Percentiles rank a stretch among this genome's conserved stretches.
Conservation (phyloP, 2,329 filamentous ascomycete species). For the Cryphonectria radicalis region DNA sequence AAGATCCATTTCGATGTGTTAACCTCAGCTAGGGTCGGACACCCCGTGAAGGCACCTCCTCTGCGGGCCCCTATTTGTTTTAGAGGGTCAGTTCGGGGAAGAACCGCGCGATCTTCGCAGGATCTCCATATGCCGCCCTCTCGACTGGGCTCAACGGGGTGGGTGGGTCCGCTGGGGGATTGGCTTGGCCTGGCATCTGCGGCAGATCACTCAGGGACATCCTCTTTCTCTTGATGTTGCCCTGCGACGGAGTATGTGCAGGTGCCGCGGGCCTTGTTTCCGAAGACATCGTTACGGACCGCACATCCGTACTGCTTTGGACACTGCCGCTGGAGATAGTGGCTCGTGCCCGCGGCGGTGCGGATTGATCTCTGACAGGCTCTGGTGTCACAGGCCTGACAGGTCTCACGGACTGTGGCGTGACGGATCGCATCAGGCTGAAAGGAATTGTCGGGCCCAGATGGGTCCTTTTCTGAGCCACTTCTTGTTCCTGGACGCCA, state of each 20-base stretch:
- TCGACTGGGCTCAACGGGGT: conserved; percentile 36
- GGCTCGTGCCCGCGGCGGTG: conserved; percentile 17
- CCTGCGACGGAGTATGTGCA: conserved; percentile 37
- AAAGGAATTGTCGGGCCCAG: conserved; percentile 39
- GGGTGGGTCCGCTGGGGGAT: conserved; percentile 28
- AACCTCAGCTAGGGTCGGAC: not conserved
- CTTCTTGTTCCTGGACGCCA: conserved; percentile 22
- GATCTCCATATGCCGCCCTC: conserved; percentile 43
- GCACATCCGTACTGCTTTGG: conserved; percentile 29
- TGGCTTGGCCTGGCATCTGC: conserved; percentile 22
- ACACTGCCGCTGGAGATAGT: conserved; percentile 9
- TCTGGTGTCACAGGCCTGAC: conserved; percentile 15
- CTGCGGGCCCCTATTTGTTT: conserved; percentile 22
- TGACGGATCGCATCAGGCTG: conserved; percentile 33
- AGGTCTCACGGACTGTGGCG: conserved; percentile 21
- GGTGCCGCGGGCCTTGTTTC: conserved; percentile 27
- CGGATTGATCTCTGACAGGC: not conserved
- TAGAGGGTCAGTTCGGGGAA: conserved; percentile 42
- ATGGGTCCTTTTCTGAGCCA: conserved; percentile 33
- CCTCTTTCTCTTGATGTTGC: conserved; percentile 47
- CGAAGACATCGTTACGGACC: conserved; percentile 29
- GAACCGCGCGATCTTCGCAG: conserved; percentile 44
- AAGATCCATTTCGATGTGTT: not conserved
- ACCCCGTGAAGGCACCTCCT: not conserved
- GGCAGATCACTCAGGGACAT: conserved; percentile 39